Base-by-base conservation (phyloP, 2,329 filamentous ascomycete species). In the Podosphaera leucotricha region DNA sequence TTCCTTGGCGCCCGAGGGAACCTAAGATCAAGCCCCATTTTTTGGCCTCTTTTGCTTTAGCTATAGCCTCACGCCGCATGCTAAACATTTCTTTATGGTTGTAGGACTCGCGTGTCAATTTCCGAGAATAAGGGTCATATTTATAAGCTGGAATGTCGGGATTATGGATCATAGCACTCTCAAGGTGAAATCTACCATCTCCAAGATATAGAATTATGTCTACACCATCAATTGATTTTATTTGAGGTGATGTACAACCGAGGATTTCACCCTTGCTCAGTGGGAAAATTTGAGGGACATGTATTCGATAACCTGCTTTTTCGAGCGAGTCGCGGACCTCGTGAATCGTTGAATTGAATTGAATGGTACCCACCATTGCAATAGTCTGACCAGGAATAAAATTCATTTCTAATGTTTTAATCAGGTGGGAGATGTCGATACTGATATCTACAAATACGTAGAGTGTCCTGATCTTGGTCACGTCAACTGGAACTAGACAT, bases 81-180 rank as follows among this genome's bases (percentile, higher is more conserved):
- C 71, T 71, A 55, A 92, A 81, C 71, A 98, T 90, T 57, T 92
- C 85, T 20, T 80, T 73, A 60, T 98, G 90, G 37, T 81, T 81
- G 61, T 98, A 98, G 20, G 72, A 79, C 62, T 98, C 92, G 50
- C 82, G 77, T 1, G 87, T 94, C 22, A 98, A 71, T 46, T 82
- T 84, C 42, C 87, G 75, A 10, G 85, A 90, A 63, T 98, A 98
- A 0, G 92, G 90, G 57, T 98, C 90, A 61, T 98, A 98, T 50
- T 90, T 74, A 62, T 94, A 98, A 1, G 92, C 87, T 0, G 87
- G 82, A 30, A 94, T 73, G 4, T 67, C 63, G 0, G 92, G 90
- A 62, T 98, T 98, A 58, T 95, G 90, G 52, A 98, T 98, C 87
- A 98, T 98, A 56, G 92, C 87, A 55, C 83, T 92, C 62, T 98